These are phyloP conservation scores for Neurospora discreta DNA, from an alignment of 495 filamentous ascomycete genomes.

Conservation along the genomic window DNA sequence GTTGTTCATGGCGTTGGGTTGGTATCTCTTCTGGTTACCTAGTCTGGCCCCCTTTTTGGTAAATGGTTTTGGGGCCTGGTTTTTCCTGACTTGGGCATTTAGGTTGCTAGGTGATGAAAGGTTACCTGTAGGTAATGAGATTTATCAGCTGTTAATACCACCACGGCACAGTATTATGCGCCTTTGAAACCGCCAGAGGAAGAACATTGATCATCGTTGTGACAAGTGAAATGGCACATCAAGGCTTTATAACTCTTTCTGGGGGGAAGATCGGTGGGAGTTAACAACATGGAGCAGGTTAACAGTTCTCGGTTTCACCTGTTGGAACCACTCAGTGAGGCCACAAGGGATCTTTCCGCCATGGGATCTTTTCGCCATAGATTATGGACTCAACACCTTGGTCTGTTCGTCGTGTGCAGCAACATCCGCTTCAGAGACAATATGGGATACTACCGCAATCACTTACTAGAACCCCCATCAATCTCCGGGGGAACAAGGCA, in stretches of 20 bases:
- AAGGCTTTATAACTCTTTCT: not conserved
- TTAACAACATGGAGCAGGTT: not conserved
- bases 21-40: not conserved
- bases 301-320: not conserved
- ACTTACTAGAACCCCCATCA: too few species aligned
- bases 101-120: not conserved
- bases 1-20: not conserved
- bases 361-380: not conserved
- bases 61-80: not conserved
- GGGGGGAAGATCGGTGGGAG: not conserved
- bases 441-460: too few species aligned
- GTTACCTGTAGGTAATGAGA: not conserved
- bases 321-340: not conserved
- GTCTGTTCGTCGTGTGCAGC: not conserved
- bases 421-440: too few species aligned
- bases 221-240: not conserved
- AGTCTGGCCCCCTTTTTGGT: not conserved
- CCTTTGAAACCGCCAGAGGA: not conserved
- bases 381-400: not conserved
- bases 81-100: not conserved
- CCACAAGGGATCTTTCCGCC: not conserved
- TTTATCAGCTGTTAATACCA: not conserved
- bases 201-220: not conserved
- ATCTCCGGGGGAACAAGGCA: too few species aligned
- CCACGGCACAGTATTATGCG: not conserved